Percentiles rank a stretch among this genome's conserved stretches.
Conservation (phyloP, 495 filamentous ascomycete genomes). For the Daldinia concentrica region DNA sequence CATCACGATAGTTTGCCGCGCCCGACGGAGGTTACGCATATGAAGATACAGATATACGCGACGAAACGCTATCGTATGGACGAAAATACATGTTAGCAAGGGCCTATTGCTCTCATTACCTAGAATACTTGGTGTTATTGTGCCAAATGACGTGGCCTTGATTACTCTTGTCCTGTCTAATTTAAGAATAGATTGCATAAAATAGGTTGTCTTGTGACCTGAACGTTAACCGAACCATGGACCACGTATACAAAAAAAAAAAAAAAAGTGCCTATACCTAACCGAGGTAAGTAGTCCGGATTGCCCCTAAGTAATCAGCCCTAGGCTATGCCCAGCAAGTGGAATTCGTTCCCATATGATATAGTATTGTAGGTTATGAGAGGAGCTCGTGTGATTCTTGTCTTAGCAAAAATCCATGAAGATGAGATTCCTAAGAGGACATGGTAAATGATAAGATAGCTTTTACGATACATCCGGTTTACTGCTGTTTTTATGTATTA, state of each 20-base stretch:
- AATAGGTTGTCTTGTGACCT: background rate
- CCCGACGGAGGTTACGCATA: conserved; percentile 35
- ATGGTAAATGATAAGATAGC: too few relatives aligned
- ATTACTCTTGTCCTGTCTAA: conserved; percentile 2
- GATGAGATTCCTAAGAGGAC: too few relatives aligned
- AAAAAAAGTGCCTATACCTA: too few relatives aligned
- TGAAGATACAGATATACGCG: conserved; percentile 22
- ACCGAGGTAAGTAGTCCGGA: background rate
- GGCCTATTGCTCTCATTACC: conserved; percentile 20
- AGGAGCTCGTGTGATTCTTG: background rate
- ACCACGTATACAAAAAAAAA: background rate
- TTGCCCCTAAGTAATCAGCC: background rate
- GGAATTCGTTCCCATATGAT: background rate
- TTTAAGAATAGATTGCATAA: background rate
- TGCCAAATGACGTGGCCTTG: background rate
- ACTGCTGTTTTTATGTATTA: too few relatives aligned
- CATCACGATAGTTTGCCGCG: conserved; percentile 23
- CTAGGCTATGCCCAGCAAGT: background rate
- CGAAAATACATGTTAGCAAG: conserved; percentile 35
- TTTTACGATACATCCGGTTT: too few relatives aligned
- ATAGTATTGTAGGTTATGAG: background rate
- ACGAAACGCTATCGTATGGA: conserved; percentile 15
- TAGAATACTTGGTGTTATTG: background rate
- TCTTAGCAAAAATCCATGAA: background rate
- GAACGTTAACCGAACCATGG: background rate